Evolutionary conservation across 2,329 filamentous ascomycete species (phyloP).

Genomic region (Alternaria metachromatica): DNA sequence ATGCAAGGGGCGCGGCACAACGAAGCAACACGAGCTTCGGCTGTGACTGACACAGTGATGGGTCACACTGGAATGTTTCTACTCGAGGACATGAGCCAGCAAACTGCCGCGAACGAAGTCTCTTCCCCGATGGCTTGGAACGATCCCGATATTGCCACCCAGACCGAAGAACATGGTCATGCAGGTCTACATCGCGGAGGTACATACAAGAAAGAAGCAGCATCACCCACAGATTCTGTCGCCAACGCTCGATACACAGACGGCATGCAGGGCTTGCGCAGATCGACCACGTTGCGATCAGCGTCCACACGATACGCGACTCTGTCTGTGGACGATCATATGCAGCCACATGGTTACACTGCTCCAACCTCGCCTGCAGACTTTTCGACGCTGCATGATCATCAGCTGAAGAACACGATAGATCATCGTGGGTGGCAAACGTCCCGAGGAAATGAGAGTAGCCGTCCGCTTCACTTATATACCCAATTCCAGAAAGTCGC

Average conservation of each 20-base stretch:
- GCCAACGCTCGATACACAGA: conserved; percentile 27
- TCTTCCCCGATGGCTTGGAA: conserved; percentile 45
- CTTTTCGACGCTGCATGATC: conserved; percentile 8
- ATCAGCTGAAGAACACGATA: background rate
- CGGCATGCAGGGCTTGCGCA: conserved; percentile 16
- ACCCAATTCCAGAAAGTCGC: background rate
- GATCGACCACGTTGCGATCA: conserved; percentile 19
- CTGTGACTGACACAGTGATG: conserved; percentile 52
- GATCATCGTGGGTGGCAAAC: background rate
- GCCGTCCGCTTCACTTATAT: background rate
- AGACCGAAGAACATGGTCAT: conserved; percentile 2
- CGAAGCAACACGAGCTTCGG: conserved; percentile 18
- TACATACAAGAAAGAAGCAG: background rate
- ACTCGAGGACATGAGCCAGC: conserved; percentile 55
- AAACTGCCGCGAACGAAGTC: conserved; percentile 42
- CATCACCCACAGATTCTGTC: background rate
- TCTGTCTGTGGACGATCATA: conserved; percentile 16
- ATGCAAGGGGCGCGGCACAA: conserved; percentile 16
- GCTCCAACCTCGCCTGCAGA: conserved; percentile 23
- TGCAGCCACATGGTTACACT: conserved; percentile 33
- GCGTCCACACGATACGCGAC: conserved; percentile 27
- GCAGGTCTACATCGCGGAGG: conserved; percentile 10
- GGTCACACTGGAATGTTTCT: conserved; percentile 56
- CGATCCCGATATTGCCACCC: conserved; percentile 8
- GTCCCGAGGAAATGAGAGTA: background rate